Evolutionary conservation across 345 rosid species (phyloP), one percentile per base, ranked within the genome.

Genomic region (Eucalyptus sp.): DNA sequence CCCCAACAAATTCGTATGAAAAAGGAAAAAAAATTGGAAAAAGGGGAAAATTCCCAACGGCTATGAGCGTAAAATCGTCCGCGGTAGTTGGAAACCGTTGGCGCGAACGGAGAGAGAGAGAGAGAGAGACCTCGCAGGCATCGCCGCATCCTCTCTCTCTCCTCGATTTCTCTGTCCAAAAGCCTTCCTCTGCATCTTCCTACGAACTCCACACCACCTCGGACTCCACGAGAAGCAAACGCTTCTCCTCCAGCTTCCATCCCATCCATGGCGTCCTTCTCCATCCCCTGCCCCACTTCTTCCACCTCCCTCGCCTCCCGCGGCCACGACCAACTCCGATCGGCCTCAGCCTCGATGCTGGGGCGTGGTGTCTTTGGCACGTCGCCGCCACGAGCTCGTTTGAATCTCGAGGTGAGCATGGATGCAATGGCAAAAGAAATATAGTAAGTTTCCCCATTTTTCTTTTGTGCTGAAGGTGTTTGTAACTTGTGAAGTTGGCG

Each of bases 351-450:
- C 64, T 86, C 27, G 13, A 54, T 1, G 18, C 68, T 54, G 22
- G 13, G 1, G 80, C 13, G 1, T 24, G 13, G 24, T 0, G 1
- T 68, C 80, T 68, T 68, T 3, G 12, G 80, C 22, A 1, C 0
- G 24, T 33, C 43, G 24, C 80, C 7, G 80, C 80, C 22, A 0
- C 2, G 11, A 31, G 80, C 43, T 68, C 24, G 43, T 31, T 68
- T 1, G 80, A 68, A 33, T 8, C 80, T 68, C 80, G 13, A 16
- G 80, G 80, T 33, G 22, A 68, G 80, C 76, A 66, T 1, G 43
- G 80, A 68, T 31, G 80, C 10, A 4, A 16, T 18, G 80, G 7
- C 58, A 20, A 8, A 25, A 17, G 48, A 22, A 44, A 54, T 33
- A 86, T 0, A 2, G 4, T 50, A 37, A 51, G 2, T 68, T 7